These are phyloP conservation scores for Fusarium heterosporum DNA, from an alignment of 2,329 filamentous ascomycete species.

Conservation along the genomic window DNA sequence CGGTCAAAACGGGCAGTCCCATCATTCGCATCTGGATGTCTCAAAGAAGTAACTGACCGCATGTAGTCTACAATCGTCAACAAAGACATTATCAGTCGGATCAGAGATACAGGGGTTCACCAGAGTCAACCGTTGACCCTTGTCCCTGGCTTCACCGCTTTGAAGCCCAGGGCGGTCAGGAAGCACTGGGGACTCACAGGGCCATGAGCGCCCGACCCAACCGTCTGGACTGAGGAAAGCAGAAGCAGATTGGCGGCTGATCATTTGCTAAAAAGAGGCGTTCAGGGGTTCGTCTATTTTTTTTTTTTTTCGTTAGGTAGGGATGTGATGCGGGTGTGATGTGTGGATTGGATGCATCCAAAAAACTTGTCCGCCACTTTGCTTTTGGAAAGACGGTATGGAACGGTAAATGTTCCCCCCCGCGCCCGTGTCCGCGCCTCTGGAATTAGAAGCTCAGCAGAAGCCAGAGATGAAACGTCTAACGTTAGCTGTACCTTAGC, in stretches of 20 bases:
- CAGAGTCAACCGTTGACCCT: conserved; percentile 18
- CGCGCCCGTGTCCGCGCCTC: background rate
- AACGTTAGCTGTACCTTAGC: background rate
- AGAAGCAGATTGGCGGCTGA: conserved; percentile 41
- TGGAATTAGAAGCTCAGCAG: background rate
- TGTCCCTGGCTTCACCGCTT: conserved; percentile 41
- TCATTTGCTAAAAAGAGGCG: conserved; percentile 37
- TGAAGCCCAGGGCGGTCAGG: conserved; percentile 35
- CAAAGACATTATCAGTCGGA: background rate
- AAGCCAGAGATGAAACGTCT: conserved; percentile 1
- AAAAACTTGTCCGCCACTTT: conserved; percentile 40
- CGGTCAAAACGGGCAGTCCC: background rate
- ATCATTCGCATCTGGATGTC: background rate
- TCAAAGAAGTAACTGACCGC: background rate
- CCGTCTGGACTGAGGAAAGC: conserved; percentile 33
- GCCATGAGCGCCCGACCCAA: conserved; percentile 36
- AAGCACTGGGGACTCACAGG: background rate
- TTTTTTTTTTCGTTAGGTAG: background rate
- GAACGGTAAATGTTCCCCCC: conserved; percentile 4
- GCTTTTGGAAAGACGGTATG: conserved; percentile 37
- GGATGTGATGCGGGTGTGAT: conserved; percentile 23
- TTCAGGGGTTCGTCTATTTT: conserved; percentile 21
- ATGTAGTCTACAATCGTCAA: background rate
- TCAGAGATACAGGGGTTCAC: background rate
- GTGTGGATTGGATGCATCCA: conserved; percentile 20